phyloP scores from a whole-genome alignment of 2,329 filamentous ascomycete species.

The Dothideomycetes sp. region DNA sequence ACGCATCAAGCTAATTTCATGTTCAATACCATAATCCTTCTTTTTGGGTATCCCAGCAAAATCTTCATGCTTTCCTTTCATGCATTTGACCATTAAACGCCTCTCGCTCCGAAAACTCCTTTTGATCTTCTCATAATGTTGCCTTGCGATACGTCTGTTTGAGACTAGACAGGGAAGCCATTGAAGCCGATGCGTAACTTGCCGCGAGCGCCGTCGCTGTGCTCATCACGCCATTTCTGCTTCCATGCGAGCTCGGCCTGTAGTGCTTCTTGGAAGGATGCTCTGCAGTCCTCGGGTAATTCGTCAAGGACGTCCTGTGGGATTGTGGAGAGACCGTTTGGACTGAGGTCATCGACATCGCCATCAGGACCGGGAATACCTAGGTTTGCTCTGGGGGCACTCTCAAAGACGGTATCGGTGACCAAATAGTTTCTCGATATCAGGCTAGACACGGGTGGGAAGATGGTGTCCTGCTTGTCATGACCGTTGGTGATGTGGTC shows the following conservation, averaged over 20 bases:
- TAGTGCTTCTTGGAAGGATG: conserved; percentile 61
- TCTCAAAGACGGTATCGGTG: conserved; percentile 51
- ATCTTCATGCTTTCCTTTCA: too few species aligned
- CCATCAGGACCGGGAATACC: conserved; percentile 52
- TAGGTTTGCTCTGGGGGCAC: conserved; percentile 48
- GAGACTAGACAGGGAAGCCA: conserved; percentile 40
- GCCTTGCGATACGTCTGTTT: too few species aligned
- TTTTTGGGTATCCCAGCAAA: too few species aligned
- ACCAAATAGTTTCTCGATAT: conserved; percentile 55
- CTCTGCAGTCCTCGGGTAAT: conserved; percentile 60
- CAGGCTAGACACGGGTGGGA: conserved; percentile 46
- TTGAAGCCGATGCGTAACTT: conserved; percentile 40
- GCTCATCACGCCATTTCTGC: conserved; percentile 62
- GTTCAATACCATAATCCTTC: too few species aligned
- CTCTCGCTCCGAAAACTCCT: conserved; percentile 11
- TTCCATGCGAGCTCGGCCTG: conserved; percentile 63
- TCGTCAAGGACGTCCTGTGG: conserved; percentile 56
- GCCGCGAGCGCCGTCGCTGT: conserved; percentile 40
- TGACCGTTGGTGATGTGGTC: conserved; percentile 19
- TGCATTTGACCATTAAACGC: too few species aligned
- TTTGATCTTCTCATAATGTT: conserved; percentile 1
- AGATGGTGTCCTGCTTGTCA: conserved; percentile 26
- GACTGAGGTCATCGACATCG: conserved; percentile 38
- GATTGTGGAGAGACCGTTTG: conserved; percentile 53
- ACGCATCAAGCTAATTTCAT: too few species aligned